phyloP scores from a whole-genome alignment of 768 basidiomycete species.

The Rhodotorula sphaerocarpa region DNA sequence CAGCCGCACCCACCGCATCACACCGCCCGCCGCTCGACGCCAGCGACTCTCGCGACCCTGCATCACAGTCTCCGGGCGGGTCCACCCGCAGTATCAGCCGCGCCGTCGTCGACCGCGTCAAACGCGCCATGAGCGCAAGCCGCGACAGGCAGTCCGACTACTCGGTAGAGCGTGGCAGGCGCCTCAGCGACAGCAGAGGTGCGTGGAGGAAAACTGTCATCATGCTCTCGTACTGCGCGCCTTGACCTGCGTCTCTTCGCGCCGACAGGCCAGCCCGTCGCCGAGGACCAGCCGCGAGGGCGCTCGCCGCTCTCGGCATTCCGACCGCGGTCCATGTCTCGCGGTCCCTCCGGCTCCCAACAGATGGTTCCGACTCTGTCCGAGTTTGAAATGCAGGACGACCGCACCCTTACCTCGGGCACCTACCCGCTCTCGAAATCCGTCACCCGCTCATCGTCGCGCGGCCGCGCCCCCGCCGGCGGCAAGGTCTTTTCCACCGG shows the following conservation, averaged over 20 bases:
- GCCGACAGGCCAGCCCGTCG: neutral
- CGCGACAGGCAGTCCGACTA: conserved; percentile 4
- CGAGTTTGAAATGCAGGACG: neutral
- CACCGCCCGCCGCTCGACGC: neutral
- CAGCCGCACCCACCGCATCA: neutral
- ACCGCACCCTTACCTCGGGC: neutral
- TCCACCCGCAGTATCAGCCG: conserved; percentile 17
- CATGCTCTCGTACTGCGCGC: too few species aligned
- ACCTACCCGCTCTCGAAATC: conserved; percentile 15
- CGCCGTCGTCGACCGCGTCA: conserved; percentile 11
- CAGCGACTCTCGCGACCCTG: neutral
- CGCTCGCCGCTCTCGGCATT: conserved; percentile 20
- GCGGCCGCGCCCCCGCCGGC: conserved; percentile 8
- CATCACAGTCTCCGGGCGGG: conserved; percentile 9
- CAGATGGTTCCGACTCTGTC: neutral
- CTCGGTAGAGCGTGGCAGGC: neutral
- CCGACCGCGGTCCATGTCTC: conserved; percentile 13
- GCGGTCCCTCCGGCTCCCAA: neutral
- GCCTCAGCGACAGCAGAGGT: neutral
- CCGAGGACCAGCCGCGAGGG: conserved; percentile 21
- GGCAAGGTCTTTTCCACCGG: conserved; percentile 26
- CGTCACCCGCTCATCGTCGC: conserved; percentile 17
- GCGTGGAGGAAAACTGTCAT: too few species aligned
- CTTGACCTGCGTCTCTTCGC: too few species aligned
- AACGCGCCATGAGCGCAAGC: conserved; percentile 15